Evolutionary conservation across 1,139 yeast genomes (phyloP).

Genomic region (Nakaseomyces kungkrabaensis): DNA sequence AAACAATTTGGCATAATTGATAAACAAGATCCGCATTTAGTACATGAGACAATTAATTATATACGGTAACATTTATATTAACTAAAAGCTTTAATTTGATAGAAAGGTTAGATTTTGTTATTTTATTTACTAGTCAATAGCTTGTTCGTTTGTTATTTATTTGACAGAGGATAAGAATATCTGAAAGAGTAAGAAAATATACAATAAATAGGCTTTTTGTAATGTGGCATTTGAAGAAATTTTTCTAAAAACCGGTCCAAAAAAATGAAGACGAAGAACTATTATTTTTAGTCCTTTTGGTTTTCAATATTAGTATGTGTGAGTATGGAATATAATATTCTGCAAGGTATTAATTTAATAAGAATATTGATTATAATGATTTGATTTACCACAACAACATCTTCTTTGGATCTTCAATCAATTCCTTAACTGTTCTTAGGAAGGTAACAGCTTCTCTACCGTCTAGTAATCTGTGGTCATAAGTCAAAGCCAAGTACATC

Average conservation of each 20-base stretch:
- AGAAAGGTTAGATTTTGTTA: neutral
- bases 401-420: slow-evolving; percentile 98
- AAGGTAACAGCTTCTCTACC: slow-evolving; percentile 99
- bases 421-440: slow-evolving; percentile 91
- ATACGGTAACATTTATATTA: neutral
- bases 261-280: too few relatives aligned
- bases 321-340: neutral
- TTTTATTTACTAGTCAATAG: neutral
- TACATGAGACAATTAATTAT: neutral
- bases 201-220: neutral
- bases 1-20: slow-evolving; percentile 50
- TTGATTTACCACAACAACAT: slow-evolving; percentile 60
- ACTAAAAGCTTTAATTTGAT: neutral
- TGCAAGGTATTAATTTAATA: neutral
- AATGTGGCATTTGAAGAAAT: neutral
- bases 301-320: neutral
- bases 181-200: neutral
- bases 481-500: slow-evolving; percentile 98
- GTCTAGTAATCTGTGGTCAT: slow-evolving; percentile 95
- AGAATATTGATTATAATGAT: neutral
- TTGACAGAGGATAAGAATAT: neutral
- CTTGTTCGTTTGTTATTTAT: neutral
- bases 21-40: slow-evolving; percentile 11
- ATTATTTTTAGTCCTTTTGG: neutral
- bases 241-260: neutral